These are phyloP conservation scores for Plicaturopsis crispa DNA, from an alignment of 768 basidiomycete species.

Conservation along the genomic window DNA sequence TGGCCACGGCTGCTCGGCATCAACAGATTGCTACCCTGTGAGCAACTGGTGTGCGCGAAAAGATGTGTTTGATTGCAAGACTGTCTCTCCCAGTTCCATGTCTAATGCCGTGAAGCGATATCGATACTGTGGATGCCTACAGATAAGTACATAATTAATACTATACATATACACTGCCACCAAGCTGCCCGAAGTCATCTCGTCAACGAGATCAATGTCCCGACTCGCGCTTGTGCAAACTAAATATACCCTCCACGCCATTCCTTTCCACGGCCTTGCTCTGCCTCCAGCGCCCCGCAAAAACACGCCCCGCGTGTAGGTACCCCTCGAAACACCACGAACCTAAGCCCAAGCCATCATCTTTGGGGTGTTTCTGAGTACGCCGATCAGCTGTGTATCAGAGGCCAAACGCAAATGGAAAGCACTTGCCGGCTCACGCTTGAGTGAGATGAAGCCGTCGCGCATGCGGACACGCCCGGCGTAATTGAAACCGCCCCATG, in stretches of 20 bases:
- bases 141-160: too few species aligned
- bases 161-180: too few species aligned
- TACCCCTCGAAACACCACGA: slow-evolving; percentile 55
- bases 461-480: slow-evolving; percentile 45
- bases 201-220: too few species aligned
- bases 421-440: slow-evolving; percentile 49
- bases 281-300: slow-evolving; percentile 50
- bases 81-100: too few species aligned
- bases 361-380: slow-evolving; percentile 29
- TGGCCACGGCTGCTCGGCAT: too few species aligned
- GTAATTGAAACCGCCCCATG: slow-evolving; percentile 63
- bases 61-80: too few species aligned
- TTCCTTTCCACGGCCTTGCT: slow-evolving; percentile 22
- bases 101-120: too few species aligned
- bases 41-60: too few species aligned
- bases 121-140: too few species aligned
- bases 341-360: slow-evolving; percentile 31
- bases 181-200: too few species aligned
- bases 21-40: too few species aligned
- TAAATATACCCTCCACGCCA: slow-evolving; percentile 47
- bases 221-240: slow-evolving; percentile 41
- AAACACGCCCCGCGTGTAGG: slow-evolving; percentile 35
- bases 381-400: slow-evolving; percentile 3
- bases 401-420: slow-evolving; percentile 5
- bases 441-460: slow-evolving; percentile 54